A percentile compares a stretch with the other conserved stretches of the same genome.
Evolutionary conservation across 2,329 filamentous ascomycete genomes (phyloP).

Genomic region (Colletotrichum musae): DNA sequence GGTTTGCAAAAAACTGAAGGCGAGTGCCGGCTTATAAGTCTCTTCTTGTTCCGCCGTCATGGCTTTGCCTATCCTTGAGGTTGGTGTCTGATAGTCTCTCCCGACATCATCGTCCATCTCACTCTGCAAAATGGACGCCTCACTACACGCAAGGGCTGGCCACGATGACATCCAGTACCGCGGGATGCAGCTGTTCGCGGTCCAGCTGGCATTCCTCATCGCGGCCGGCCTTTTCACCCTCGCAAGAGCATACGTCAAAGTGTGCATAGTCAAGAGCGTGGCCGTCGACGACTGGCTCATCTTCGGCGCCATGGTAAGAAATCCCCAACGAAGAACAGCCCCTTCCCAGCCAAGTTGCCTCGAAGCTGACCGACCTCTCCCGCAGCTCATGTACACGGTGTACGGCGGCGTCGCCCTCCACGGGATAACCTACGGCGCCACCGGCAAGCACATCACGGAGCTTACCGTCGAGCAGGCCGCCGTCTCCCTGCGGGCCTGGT

Average conservation of each 20-base stretch:
- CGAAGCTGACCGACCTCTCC: neutral
- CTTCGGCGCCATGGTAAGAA: slow-evolving; percentile 59
- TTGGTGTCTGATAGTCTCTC: neutral
- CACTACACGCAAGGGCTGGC: slow-evolving; percentile 7
- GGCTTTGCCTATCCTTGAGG: neutral
- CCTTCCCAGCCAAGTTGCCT: neutral
- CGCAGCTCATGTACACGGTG: slow-evolving; percentile 52
- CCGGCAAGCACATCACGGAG: slow-evolving; percentile 45
- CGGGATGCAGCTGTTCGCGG: slow-evolving; percentile 43
- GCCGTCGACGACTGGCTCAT: slow-evolving; percentile 64
- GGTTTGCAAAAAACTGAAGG: neutral
- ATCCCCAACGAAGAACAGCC: neutral
- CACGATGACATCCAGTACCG: slow-evolving; percentile 7
- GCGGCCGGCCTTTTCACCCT: slow-evolving; percentile 55
- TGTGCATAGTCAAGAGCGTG: slow-evolving; percentile 58
- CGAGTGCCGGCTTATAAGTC: slow-evolving; percentile 17
- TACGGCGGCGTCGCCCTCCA: slow-evolving; percentile 51
- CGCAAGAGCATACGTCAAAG: slow-evolving; percentile 61
- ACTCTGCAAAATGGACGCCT: slow-evolving; percentile 22
- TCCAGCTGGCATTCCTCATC: slow-evolving; percentile 49
- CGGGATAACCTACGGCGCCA: slow-evolving; percentile 48
- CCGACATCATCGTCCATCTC: neutral
- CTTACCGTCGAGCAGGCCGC: slow-evolving; percentile 44
- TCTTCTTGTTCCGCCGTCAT: neutral
- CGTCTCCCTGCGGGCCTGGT: slow-evolving; percentile 53